Evolutionary conservation across 768 basidiomycete genomes (phyloP).

Genomic region (Pisolithus tinctorius): DNA sequence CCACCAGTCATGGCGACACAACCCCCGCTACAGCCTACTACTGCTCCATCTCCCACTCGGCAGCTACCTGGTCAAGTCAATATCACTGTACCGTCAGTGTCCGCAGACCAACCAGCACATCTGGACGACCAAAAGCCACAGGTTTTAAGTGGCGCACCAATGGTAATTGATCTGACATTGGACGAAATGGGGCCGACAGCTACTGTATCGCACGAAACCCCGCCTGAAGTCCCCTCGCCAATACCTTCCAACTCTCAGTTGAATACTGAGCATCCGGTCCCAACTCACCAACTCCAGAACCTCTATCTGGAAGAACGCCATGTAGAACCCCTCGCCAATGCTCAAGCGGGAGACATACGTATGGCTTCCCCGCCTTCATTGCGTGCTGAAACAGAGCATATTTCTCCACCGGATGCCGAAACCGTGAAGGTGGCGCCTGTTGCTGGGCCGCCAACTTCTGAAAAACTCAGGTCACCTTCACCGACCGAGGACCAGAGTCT

Average conservation of each 20-base stretch:
- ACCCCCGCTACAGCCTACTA: background rate
- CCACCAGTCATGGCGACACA: background rate
- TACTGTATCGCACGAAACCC: background rate
- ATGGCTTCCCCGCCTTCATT: slow-evolving; percentile 14
- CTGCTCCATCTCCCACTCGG: background rate
- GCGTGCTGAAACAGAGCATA: slow-evolving; percentile 8
- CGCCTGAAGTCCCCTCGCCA: background rate
- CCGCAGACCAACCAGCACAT: background rate
- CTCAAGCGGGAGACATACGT: slow-evolving; percentile 11
- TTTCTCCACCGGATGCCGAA: slow-evolving; percentile 1
- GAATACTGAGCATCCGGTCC: background rate
- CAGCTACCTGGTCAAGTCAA: background rate
- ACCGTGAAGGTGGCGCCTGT: background rate
- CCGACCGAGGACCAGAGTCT: slow-evolving; percentile 8
- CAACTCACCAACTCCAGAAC: background rate
- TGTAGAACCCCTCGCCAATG: background rate
- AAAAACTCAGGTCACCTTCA: slow-evolving; percentile 6
- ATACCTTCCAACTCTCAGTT: background rate
- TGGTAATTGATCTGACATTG: background rate
- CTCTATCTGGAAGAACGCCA: background rate
- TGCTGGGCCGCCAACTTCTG: background rate
- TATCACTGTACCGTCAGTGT: background rate
- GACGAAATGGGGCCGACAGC: background rate
- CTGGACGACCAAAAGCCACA: background rate
- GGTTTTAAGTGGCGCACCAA: background rate